Evolutionary conservation across 2,329 filamentous ascomycete genomes (phyloP), one percentile per base, ranked within the genome.

Genomic region (Alternaria metachromatica): DNA sequence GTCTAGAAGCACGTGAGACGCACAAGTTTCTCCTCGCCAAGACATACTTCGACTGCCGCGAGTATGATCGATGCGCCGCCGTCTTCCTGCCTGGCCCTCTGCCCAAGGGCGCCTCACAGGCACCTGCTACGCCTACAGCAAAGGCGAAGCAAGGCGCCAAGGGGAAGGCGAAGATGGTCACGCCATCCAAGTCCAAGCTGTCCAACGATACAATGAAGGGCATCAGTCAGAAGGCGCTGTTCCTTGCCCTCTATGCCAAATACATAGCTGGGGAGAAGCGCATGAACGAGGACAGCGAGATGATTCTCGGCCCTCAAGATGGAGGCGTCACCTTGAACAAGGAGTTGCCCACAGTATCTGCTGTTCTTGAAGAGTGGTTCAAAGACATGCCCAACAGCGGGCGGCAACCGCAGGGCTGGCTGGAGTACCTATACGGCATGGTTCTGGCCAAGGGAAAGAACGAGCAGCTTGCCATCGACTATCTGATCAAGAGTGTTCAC

Each of bases 271-370:
- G 96, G 2, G 96, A 99, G 84, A 97, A 98, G 84, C 89, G 93
- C 68, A 97, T 95, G 80, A 93, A 97, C 73, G 96, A 99, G 80
- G 95, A 98, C 62, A 93, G 92, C 21, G 96, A 99, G 82, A 97
- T 97, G 92, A 92, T 99, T 55, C 89, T 98, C 81, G 96, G 96
- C 0, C 95, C 96, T 1, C 90, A 94, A 62, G 96, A 99, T 80
- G 89, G 93, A 13, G 94, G 94, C 1, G 90, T 90, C 30, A 92
- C 93, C 2, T 82, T 89, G 63, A 99, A 99, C 79, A 93, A 94
- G 78, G 93, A 98, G 78, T 82, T 99, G 28, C 85, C 91, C 3
- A 86, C 87, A 0, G 88, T 98, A 41, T 90, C 91, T 20, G 88
- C 90, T 7, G 90, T 91, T 30, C 83, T 99, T 30, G 90, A 96